Base-by-base conservation (phyloP, 2,329 filamentous ascomycete genomes). In the Thielaviopsis punctulata region DNA sequence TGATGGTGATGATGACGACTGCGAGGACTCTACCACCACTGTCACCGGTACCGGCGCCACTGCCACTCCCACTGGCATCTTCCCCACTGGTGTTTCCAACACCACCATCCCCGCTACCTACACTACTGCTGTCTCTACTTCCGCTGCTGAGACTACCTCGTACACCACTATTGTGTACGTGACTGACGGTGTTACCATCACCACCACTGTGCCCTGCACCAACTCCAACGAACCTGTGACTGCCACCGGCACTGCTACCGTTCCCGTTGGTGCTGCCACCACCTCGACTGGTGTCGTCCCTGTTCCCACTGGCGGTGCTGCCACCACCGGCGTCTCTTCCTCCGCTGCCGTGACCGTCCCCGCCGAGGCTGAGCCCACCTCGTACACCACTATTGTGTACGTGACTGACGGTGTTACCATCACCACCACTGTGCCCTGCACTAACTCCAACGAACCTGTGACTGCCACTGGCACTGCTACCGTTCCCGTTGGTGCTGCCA, bases 371-470 rank as follows among this genome's bases (percentile, higher is more conserved):
- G 23, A 48, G 45, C 24, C 30, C 30, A 36, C 30, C 30, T 36
- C 30, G 30, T 36, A 36, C 30, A 36, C 30, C 12, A 36, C 44
- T 8, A 24, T 49, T 23, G 30, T 48, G 33, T 51, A 48, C 13
- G 44, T 51, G 30, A 48, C 23, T 22, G 33, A 39, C n/a, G 49
- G 49, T 30, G 21, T 49, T 10, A 52, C 52, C 44, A 30, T 43
- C 25, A 51, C 48, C 15, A 30, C 48, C 22, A 48, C 45, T 18
- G 36, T 54, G 13, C 27, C 47, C 23, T 45, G 44, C 48, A 47
- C 41, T n/a, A 54, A 22, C 43, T 19, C 48, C 4, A 51, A 46
- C 19, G 21, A 22, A 19, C 24, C 45, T 15, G 23, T 30, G 15
- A 25, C 48, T 18, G n/a, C 33, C 18, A 21, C 27, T 19, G 39